A percentile compares a stretch with the other conserved stretches of the same genome.
These are phyloP conservation scores for Dendrobium catenatum DNA, from an alignment of 106 monocot genomes.

Conservation along the genomic window DNA sequence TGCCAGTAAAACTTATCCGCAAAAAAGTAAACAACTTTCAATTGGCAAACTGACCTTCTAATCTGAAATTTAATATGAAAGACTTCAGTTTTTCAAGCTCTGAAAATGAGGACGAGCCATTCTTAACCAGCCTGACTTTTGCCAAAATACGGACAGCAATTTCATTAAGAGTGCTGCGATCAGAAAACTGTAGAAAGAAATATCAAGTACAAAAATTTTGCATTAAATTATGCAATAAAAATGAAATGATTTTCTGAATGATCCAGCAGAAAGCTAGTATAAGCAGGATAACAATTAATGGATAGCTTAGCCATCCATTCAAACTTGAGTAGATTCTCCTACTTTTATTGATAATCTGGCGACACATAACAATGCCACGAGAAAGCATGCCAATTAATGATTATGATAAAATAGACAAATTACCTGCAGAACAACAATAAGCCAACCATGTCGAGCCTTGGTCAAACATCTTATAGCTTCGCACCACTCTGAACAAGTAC, in stretches of 20 bases:
- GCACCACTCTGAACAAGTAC: constrained; percentile 48
- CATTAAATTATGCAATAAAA: not conserved
- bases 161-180: constrained; percentile 20
- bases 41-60: constrained; percentile 39
- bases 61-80: constrained; percentile 39
- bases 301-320: not conserved
- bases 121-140: constrained; percentile 43
- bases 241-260: not conserved
- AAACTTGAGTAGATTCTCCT: not conserved
- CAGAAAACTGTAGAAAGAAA: constrained; percentile 7
- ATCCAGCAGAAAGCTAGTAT: not conserved
- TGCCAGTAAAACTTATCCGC: not conserved
- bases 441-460: constrained; percentile 50
- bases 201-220: not conserved
- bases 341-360: too few relatives aligned
- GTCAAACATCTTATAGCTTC: constrained; percentile 54
- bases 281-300: not conserved
- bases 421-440: constrained; percentile 61
- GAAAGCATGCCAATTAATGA: too few relatives aligned
- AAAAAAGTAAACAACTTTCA: not conserved
- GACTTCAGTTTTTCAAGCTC: constrained; percentile 59
- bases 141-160: constrained; percentile 36
- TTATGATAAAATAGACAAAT: not conserved
- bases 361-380: too few relatives aligned
- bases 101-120: constrained; percentile 31